These are phyloP conservation scores for Sphaerosporella brunnea DNA, from an alignment of 495 filamentous ascomycete genomes.

Conservation along the genomic window DNA sequence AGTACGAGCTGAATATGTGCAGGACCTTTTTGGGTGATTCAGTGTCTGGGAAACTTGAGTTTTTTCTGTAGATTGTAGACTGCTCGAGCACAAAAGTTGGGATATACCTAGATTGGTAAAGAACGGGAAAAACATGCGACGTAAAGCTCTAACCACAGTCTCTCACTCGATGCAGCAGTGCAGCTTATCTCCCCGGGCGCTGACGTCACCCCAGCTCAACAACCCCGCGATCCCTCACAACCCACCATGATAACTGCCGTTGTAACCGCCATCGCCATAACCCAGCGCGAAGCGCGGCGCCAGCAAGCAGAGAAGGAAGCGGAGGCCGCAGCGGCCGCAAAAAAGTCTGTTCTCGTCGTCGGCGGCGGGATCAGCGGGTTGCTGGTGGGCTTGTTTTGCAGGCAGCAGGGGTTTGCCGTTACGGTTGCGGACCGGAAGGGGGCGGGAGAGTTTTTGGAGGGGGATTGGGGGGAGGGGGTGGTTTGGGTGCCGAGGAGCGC, in stretches of 20 bases:
- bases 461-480: not conserved
- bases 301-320: conserved; percentile 3
- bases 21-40: too few relatives aligned
- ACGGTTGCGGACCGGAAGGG: conserved; percentile 1
- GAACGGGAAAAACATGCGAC: too few relatives aligned
- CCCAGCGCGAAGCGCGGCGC: conserved; percentile 8
- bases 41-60: too few relatives aligned
- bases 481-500: not conserved
- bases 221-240: not conserved
- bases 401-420: conserved; percentile 4
- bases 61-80: too few relatives aligned
- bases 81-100: too few relatives aligned
- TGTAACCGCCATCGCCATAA: conserved; percentile 6
- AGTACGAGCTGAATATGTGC: too few relatives aligned
- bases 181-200: too few relatives aligned
- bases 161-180: too few relatives aligned
- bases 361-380: not conserved
- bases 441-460: not conserved
- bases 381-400: conserved; percentile 1
- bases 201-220: not conserved
- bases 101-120: too few relatives aligned
- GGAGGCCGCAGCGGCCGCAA: conserved; percentile 4
- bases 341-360: conserved; percentile 5
- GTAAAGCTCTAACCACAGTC: too few relatives aligned
- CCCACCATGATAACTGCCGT: conserved; percentile 6